These are phyloP conservation scores for Fusarium buxicola DNA, from an alignment of 2,329 filamentous ascomycete genomes.

Conservation along the genomic window DNA sequence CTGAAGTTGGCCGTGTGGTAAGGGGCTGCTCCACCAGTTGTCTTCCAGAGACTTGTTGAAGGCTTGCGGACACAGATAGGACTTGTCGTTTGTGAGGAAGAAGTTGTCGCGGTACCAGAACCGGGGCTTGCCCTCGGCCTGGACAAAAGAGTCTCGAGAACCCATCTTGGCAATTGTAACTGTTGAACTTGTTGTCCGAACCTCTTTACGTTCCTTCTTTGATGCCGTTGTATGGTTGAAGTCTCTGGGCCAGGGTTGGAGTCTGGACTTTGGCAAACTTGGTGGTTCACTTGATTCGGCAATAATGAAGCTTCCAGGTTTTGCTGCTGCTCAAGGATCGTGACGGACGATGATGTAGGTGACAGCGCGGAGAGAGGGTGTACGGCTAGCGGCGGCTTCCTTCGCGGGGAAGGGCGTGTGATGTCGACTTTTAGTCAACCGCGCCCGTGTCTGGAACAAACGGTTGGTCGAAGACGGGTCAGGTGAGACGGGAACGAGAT, in stretches of 20 bases:
- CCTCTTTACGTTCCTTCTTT: not conserved
- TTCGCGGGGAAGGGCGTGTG: conserved; percentile 40
- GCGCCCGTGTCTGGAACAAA: conserved; percentile 28
- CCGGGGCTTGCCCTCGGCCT: conserved; percentile 49
- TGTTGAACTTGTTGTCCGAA: conserved; percentile 8
- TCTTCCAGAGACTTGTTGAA: conserved; percentile 68
- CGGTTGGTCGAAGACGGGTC: conserved; percentile 36
- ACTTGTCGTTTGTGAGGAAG: conserved; percentile 70
- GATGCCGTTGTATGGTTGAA: not conserved
- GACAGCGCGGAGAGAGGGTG: conserved; percentile 30
- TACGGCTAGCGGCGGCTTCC: conserved; percentile 42
- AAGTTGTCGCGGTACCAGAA: conserved; percentile 67
- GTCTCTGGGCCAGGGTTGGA: not conserved
- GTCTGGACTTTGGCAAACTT: not conserved
- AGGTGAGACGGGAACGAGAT: conserved; percentile 32
- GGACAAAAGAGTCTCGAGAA: conserved; percentile 41
- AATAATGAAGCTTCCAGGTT: conserved; percentile 6
- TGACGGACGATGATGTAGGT: conserved; percentile 36
- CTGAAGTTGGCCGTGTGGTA: conserved; percentile 61
- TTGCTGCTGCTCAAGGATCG: conserved; percentile 13
- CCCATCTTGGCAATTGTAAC: conserved; percentile 40
- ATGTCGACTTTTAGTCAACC: conserved; percentile 33
- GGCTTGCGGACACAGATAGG: conserved; percentile 64
- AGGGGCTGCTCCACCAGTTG: conserved; percentile 69
- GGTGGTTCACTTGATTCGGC: not conserved